Evolutionary conservation across 225 moss, liverwort and hornwort genomes (phyloP), one percentile per base, ranked within the genome.

Genomic region (Physcomitrellopsis africana): DNA sequence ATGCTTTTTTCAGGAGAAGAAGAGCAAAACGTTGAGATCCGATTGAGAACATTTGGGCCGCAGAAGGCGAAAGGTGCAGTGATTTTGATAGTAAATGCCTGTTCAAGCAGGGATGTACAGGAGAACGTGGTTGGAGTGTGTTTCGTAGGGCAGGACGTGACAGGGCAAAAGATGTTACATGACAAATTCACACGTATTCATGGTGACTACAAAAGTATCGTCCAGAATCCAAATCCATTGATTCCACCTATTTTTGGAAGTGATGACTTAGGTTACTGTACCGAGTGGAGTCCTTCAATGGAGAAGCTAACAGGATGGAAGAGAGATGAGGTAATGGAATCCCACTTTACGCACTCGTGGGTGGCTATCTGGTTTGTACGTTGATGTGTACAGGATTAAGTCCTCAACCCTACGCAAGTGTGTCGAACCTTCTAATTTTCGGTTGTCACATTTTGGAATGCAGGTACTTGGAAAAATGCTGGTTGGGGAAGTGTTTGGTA

Each of bases 201-300:
- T 11, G 84, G 86, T 1, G 86, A 87, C 47, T 87, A 87, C 47
- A 79, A 84, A 20, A 72, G 73, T 11, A 87, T 87, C 42, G 84
- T 87, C 56, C 86, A 87, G 68, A 87, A 63, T 10, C 86, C 86
- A 9, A 87, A 84, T 63, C 86, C 86, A 23, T 44, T 87, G 69
- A 87, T 87, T 29, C 86, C 86, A 11, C 86, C 86, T 41, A 87
- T 87, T 14, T 87, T 87, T 41, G 86, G 86, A 7, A 68, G 79
- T 2, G 86, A 87, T 23, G 86, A 87, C 24, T 67, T 76, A 13
- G 86, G 84, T 10, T 81, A 83, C 20, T 87, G 86, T 42, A 69
- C 86, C 0, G 86, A 87, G 76, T 87, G 86, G 86, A 87, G 79
- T 13, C 86, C 84, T 0, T 87, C 86, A 61, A 87, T 87, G 86